Conservation (phyloP, 2,329 filamentous ascomycete genomes). For the Trichoderma sp. region DNA sequence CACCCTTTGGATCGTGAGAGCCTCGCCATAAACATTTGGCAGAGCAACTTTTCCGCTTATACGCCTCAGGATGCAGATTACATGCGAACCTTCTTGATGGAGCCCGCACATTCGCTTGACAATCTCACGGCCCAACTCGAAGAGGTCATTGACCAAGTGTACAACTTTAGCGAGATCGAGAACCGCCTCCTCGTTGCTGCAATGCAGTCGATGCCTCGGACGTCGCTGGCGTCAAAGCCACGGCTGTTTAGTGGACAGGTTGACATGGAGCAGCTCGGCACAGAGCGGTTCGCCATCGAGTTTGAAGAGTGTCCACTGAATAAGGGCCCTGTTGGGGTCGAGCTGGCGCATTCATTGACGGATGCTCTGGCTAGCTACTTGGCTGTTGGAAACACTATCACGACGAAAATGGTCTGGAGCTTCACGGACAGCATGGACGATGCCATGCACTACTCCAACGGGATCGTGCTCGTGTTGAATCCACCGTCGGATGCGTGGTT, state of each 20-base stretch:
- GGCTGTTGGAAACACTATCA: conserved; percentile 10
- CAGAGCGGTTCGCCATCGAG: conserved; percentile 11
- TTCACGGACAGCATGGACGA: conserved; percentile 13
- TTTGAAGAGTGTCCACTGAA: conserved; percentile 17
- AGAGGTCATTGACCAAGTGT: not conserved
- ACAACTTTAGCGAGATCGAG: conserved; percentile 11
- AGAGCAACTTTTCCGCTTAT: conserved; percentile 15
- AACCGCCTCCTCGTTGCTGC: conserved; percentile 16
- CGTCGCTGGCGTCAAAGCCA: not conserved
- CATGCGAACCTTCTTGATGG: conserved; percentile 15
- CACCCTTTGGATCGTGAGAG: conserved; percentile 7
- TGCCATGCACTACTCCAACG: conserved; percentile 17
- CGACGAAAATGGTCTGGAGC: conserved; percentile 19
- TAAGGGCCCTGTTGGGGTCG: not conserved
- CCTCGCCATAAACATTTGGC: conserved; percentile 14
- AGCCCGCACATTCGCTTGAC: conserved; percentile 10
- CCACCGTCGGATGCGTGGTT: not conserved
- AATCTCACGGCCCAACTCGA: conserved; percentile 3
- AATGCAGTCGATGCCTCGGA: conserved; percentile 11
- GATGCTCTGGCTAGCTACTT: conserved; percentile 3
- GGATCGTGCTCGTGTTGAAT: conserved; percentile 2
- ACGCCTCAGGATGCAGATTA: conserved; percentile 10
- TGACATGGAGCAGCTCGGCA: conserved; percentile 11
- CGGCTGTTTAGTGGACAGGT: conserved; percentile 19
- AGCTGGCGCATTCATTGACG: not conserved